Percentiles rank a stretch among this genome's conserved stretches.
phyloP scores from a whole-genome alignment of 164 flowering plant species.

The Pachysandra terminalis region DNA sequence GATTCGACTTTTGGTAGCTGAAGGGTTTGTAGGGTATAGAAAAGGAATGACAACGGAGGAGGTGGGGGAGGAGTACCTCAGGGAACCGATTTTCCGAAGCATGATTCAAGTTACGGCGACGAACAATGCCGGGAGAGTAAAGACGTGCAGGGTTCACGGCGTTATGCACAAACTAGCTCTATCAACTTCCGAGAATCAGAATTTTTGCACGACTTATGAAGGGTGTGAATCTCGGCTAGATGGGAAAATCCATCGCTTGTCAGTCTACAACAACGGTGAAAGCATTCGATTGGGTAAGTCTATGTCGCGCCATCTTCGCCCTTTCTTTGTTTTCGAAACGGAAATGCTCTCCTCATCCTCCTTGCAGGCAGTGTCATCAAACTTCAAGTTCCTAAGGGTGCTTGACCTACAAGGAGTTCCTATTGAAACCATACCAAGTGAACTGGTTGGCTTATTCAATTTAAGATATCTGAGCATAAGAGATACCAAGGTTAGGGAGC shows the following conservation, averaged over 20 bases:
- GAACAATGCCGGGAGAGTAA: slow-evolving; percentile 27
- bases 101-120: slow-evolving; percentile 32
- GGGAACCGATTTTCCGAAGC: slow-evolving; percentile 37
- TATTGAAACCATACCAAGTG: slow-evolving; percentile 26
- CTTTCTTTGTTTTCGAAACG: slow-evolving; percentile 27
- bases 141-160: slow-evolving; percentile 40
- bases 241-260: slow-evolving; percentile 16
- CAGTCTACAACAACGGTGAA: slow-evolving; percentile 20
- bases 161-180: slow-evolving; percentile 38
- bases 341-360: slow-evolving; percentile 17
- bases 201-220: slow-evolving; percentile 15
- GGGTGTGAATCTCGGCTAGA: slow-evolving; percentile 6
- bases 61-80: slow-evolving; percentile 40
- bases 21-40: slow-evolving; percentile 36
- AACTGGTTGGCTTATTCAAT: slow-evolving; percentile 24
- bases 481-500: slow-evolving; percentile 25
- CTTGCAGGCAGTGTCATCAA: slow-evolving; percentile 7
- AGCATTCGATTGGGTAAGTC: slow-evolving; percentile 9
- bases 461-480: slow-evolving; percentile 35
- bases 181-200: slow-evolving; percentile 21
- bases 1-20: slow-evolving; percentile 49
- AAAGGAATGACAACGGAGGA: slow-evolving; percentile 37
- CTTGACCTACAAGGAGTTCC: slow-evolving; percentile 28
- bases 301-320: slow-evolving; percentile 24
- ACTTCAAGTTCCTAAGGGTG: slow-evolving; percentile 28